Conservation (phyloP, 345 rosid genomes). For the Diplotaxis tenuifolia region DNA sequence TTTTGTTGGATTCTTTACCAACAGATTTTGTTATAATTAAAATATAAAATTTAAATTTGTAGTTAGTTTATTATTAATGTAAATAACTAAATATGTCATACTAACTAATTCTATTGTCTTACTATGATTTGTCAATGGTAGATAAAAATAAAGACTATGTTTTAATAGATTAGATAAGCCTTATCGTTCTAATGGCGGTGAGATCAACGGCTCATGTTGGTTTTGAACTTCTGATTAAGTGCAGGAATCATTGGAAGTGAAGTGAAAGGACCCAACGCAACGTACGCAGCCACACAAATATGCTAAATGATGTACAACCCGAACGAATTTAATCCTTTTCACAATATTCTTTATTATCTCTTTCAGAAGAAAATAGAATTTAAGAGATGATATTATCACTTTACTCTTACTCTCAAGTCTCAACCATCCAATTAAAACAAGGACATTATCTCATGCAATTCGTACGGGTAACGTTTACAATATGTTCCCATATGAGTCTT, state of each 20-base stretch:
- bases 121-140: too few species aligned
- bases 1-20: too few species aligned
- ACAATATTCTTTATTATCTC: constrained; percentile 33
- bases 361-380: not conserved
- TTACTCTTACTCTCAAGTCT: constrained; percentile 25
- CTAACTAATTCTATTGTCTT: too few species aligned
- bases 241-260: constrained; percentile 23
- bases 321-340: constrained; percentile 27
- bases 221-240: too few species aligned
- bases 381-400: constrained; percentile 25
- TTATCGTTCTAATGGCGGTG: constrained; percentile 9
- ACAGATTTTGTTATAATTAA: too few species aligned
- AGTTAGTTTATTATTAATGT: too few species aligned
- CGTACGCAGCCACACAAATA: constrained; percentile 21
- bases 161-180: too few species aligned
- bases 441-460: constrained; percentile 25
- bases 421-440: constrained; percentile 36
- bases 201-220: constrained; percentile 13
- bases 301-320: constrained; percentile 29
- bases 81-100: too few species aligned
- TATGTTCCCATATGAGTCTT: constrained; percentile 34
- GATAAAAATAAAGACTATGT: too few species aligned
- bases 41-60: too few species aligned
- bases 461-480: constrained; percentile 25
- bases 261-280: constrained; percentile 29